Conservation (phyloP, 306 rosid species). For the Cicer yamashitae region DNA sequence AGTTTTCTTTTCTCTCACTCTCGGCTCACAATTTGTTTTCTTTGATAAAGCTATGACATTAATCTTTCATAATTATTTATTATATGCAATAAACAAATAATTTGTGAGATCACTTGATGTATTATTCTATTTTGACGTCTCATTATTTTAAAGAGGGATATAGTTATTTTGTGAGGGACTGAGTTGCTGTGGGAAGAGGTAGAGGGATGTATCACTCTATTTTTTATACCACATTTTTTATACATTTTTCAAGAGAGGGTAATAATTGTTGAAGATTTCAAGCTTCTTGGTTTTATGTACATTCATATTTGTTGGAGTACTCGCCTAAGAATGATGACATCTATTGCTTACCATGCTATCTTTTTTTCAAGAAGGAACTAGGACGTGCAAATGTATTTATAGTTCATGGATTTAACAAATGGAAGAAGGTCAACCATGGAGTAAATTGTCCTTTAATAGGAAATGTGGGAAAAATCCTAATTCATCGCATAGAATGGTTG, state of each 20-base stretch:
- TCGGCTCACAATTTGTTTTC: no score
- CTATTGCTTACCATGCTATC: conserved; percentile 1
- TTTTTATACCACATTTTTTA: no score
- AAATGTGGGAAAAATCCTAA: neutral
- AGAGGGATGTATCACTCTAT: no score
- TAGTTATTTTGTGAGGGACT: no score
- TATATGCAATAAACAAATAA: no score
- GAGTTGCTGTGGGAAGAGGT: no score
- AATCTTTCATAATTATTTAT: no score
- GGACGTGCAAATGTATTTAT: neutral
- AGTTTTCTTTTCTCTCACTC: no score
- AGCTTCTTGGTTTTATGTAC: neutral
- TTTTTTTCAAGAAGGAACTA: neutral
- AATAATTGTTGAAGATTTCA: neutral
- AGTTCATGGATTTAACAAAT: neutral
- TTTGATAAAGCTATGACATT: no score
- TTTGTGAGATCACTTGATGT: no score
- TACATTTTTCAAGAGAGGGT: neutral
- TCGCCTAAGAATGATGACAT: neutral
- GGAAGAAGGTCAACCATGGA: conserved; percentile 5
- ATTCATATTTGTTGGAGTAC: neutral
- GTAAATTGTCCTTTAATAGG: neutral
- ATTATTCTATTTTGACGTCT: no score
- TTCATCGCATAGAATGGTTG: neutral
- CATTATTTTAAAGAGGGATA: no score